A percentile compares a stretch with the other conserved stretches of the same genome.
phyloP scores from a whole-genome alignment of 2,329 filamentous ascomycete genomes.

The Trichophyton verrucosum region DNA sequence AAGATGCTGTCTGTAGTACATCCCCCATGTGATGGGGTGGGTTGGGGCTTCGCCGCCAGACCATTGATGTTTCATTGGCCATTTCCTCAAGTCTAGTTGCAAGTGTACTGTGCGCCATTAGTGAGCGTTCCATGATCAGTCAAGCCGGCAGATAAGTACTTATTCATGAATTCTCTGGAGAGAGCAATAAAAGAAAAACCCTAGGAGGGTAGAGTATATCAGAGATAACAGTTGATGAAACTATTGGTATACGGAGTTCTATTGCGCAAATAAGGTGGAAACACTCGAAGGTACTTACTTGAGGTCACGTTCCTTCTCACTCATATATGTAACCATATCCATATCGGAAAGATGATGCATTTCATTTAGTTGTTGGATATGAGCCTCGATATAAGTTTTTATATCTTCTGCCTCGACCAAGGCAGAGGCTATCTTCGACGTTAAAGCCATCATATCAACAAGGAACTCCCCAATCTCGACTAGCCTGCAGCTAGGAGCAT shows the following conservation, averaged over 20 bases:
- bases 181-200: too few species aligned
- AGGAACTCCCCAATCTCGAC: background rate
- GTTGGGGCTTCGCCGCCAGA: slow-evolving; percentile 4
- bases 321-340: background rate
- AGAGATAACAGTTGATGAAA: too few species aligned
- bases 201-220: too few species aligned
- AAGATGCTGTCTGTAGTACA: background rate
- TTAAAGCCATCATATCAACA: background rate
- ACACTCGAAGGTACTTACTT: background rate
- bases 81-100: background rate
- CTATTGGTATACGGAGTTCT: too few species aligned
- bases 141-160: background rate
- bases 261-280: too few species aligned
- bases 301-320: background rate
- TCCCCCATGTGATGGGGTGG: background rate
- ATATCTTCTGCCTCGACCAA: slow-evolving; percentile 2
- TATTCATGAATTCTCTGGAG: background rate
- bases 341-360: slow-evolving; percentile 2
- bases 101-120: background rate
- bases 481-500: background rate
- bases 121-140: background rate
- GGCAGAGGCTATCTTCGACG: background rate
- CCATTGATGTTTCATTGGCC: background rate
- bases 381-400: background rate
- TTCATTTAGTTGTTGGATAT: background rate